Evolutionary conservation across 768 basidiomycete species (phyloP), one percentile per base, ranked within the genome.

Genomic region (Pulveroboletus sp.): DNA sequence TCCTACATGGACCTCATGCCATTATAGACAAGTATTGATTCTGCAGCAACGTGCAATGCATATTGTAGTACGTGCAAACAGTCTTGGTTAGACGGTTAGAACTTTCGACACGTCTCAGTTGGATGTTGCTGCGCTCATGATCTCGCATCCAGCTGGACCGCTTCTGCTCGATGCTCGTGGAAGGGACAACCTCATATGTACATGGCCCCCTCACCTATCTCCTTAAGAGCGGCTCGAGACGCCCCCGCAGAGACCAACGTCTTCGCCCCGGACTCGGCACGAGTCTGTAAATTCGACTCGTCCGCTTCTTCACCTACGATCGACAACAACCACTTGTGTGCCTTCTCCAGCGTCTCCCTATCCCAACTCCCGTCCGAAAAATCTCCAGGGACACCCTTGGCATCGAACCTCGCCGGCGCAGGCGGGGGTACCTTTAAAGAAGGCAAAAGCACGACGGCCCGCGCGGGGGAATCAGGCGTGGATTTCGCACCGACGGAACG

Each of bases 121-220:
- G n/a, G n/a, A n/a, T n/a, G n/a, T n/a, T n/a, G n/a, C n/a, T n/a
- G n/a, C n/a, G n/a, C n/a, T n/a, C n/a, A n/a, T n/a, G n/a, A n/a
- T n/a, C n/a, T n/a, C n/a, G n/a, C n/a, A n/a, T n/a, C n/a, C n/a
- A n/a, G n/a, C n/a, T n/a, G n/a, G n/a, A n/a, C n/a, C n/a, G n/a
- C n/a, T n/a, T n/a, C n/a, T n/a, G n/a, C n/a, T n/a, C n/a, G n/a
- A n/a, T n/a, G n/a, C n/a, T n/a, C n/a, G n/a, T 31, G 19, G 3
- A 45, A 11, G 13, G 5, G 17, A n/a, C 23, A 11, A 1, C 20
- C 2, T 68, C 51, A 79, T 50, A 79, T 76, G 51, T 79, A 80
- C 77, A 79, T 78, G 19, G 74, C 66, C 3, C 75, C 75, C 31
- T 81, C 79, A 6, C 76, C 77, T 29, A 76, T 54, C 34, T 71